Base-by-base conservation (phyloP, 768 basidiomycete genomes). In the Sporobolomyces phaffii region DNA sequence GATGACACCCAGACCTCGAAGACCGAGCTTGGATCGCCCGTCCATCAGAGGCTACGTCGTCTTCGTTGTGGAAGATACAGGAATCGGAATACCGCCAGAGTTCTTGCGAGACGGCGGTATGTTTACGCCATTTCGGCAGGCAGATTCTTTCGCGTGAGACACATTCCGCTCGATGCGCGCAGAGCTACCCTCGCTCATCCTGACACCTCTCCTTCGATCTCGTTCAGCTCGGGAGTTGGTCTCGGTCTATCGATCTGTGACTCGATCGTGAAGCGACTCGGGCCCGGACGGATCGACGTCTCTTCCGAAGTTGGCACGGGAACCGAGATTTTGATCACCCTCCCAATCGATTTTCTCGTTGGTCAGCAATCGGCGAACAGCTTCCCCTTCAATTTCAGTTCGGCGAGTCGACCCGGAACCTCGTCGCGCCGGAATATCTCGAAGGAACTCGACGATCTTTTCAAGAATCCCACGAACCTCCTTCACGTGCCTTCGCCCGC, bases 231-330 rank as follows among this genome's bases (percentile, higher is more conserved):
- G 11, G 66, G 66, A 18, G 66, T 54, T 5, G 66, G 66, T 0
- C 51, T 68, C 26, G 66, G 66, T 7, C 36, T 68, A 0, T 68
- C 66, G 10, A 68, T 68, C 44, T 49, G 48, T 38, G 56, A 68
- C 43, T 33, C 56, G 5, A 68, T 68, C n/a, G 13, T 68, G 10
- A 51, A 52, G 38, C 60, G 66, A 1, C 43, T 68, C 11, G 60
- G 61, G 22, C 54, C 54, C 6, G 66, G 66, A 26, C 49, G 47
- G 24, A 36, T 68, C 43, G 66, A 68, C 33, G 66, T 68, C 26
- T 11, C 36, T 3, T 68, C 66, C 1, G 17, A 68, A 18, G 8
- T 50, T 4, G 56, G 50, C 15, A 29, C 41, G n/a, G 66, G 66
- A 0, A 68, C 66, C 7, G 6, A n/a, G 1, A 53, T 62, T 34